Conservation (phyloP, 352 stramenopile genomes). For the Pythium plurisporium region DNA sequence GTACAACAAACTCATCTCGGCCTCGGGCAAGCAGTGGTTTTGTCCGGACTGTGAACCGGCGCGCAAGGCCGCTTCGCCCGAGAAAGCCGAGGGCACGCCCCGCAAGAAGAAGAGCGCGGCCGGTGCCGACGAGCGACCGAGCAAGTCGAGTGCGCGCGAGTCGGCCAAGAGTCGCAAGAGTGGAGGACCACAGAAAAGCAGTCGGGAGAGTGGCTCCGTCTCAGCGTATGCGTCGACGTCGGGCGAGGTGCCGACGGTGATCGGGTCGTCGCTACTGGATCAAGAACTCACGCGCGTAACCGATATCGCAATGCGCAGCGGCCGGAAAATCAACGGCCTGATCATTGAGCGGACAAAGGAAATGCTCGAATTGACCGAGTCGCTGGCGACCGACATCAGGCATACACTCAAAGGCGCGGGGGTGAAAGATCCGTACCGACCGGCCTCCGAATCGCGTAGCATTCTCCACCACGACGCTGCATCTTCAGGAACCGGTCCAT, state of each 20-base stretch:
- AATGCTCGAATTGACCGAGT: conserved; percentile 61
- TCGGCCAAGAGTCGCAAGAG: conserved; percentile 9
- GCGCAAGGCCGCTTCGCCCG: conserved; percentile 23
- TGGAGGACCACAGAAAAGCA: conserved; percentile 1
- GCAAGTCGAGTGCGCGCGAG: conserved; percentile 8
- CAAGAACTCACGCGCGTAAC: conserved; percentile 59
- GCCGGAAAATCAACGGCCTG: conserved; percentile 68
- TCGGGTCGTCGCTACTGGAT: conserved; percentile 20
- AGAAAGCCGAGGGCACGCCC: conserved; percentile 31
- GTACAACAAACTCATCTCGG: conserved; percentile 61
- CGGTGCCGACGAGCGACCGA: conserved; percentile 24
- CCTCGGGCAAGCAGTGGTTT: conserved; percentile 67
- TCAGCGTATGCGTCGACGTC: background rate
- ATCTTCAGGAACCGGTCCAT: conserved; percentile 19
- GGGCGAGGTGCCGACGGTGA: background rate
- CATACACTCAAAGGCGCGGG: conserved; percentile 10
- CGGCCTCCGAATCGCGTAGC: conserved; percentile 4
- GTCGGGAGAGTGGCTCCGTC: background rate
- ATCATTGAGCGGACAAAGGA: conserved; percentile 76
- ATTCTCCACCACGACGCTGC: conserved; percentile 28
- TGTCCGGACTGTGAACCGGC: conserved; percentile 74
- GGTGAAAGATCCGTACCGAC: background rate
- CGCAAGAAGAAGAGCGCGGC: conserved; percentile 27
- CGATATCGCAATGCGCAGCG: conserved; percentile 60
- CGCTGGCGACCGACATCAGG: conserved; percentile 44